Base-by-base conservation (phyloP, 2,329 filamentous ascomycete genomes). In the Trichoderma atroviride region DNA sequence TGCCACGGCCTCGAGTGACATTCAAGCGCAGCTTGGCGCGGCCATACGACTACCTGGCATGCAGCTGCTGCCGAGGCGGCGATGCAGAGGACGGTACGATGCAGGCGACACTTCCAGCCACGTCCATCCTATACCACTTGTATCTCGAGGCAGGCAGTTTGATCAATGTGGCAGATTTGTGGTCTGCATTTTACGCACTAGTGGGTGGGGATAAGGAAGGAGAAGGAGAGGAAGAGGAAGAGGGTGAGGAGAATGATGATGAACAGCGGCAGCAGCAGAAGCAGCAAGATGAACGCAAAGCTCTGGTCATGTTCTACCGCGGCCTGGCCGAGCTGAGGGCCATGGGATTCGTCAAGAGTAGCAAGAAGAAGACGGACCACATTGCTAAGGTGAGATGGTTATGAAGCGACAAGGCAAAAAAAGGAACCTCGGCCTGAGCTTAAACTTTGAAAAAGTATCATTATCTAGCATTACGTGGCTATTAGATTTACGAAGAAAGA, bases 321-420 rank as follows among this genome's bases (percentile, higher is more conserved):
- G 92, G 88, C 5, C 79, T 98, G 71, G 93, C 95, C 0, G 96
- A 99, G 79, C 80, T 99, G 78, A 91, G 90, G 78, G 88, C 90
- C 66, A 84, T 99, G 75, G 96, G 96, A 9, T 91, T 97, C 80
- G 86, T 98, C 71, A 97, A 96, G 82, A 86, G 87, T 71, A 98
- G 91, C 76, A 92, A 91, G 81, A 97, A 94, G 84, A 97, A 97
- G 84, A 88, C 90, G 29, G 96, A 98, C 78, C 95, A 98, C 80
- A 83, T 98, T 74, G 90, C 93, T 50, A 98, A 97, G 83, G 85
- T 94, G 89, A 94, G 92, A 78, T 96, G 95, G 74, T 82, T 96
- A 71, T 88, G 71, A 78, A 70, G 11, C 27, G 60, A 33, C 5
- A 9, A 19, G 16, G 37, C 3, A 13, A 27, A n/a, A 35, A 2